Percentiles rank a stretch among this genome's conserved stretches.
Evolutionary conservation across 306 rosid species (phyloP).

Genomic region (Cucurbita argyrosperma): DNA sequence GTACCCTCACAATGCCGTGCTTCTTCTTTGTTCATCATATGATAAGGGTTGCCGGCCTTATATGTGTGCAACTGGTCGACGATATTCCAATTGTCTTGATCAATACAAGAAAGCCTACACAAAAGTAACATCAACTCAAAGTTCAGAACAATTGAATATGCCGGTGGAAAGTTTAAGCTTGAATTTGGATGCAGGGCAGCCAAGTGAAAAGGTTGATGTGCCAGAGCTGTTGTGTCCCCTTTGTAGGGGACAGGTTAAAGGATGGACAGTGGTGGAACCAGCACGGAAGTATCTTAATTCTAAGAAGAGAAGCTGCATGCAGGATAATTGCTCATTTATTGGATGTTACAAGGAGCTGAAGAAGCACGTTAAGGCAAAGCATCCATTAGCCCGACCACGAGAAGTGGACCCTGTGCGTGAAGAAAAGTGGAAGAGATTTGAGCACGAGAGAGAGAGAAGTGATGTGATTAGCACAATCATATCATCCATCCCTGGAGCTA

Average conservation of each 20-base stretch:
- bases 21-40: slow-evolving; percentile 92
- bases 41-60: slow-evolving; percentile 94
- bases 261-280: slow-evolving; percentile 92
- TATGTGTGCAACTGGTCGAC: slow-evolving; percentile 90
- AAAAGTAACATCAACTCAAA: slow-evolving; percentile 37
- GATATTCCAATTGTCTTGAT: slow-evolving; percentile 87
- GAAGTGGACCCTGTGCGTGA: slow-evolving; percentile 73
- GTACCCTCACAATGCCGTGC: slow-evolving; percentile 94
- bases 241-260: slow-evolving; percentile 88
- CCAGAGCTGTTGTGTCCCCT: slow-evolving; percentile 92
- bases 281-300: slow-evolving; percentile 68
- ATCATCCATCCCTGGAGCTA: slow-evolving; percentile 83
- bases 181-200: slow-evolving; percentile 30
- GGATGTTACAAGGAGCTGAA: slow-evolving; percentile 72
- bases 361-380: slow-evolving; percentile 72
- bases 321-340: slow-evolving; percentile 64
- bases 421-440: slow-evolving; percentile 87
- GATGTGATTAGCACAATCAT: slow-evolving; percentile 89
- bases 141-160: slow-evolving; percentile 16
- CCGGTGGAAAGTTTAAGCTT: slow-evolving; percentile 20
- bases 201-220: slow-evolving; percentile 25
- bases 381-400: slow-evolving; percentile 83
- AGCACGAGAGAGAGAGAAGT: slow-evolving; percentile 75
- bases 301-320: slow-evolving; percentile 89
- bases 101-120: slow-evolving; percentile 88